These are phyloP conservation scores for Scheffersomyces parashehatae DNA, from an alignment of 1,139 yeast genomes.

Conservation along the genomic window DNA sequence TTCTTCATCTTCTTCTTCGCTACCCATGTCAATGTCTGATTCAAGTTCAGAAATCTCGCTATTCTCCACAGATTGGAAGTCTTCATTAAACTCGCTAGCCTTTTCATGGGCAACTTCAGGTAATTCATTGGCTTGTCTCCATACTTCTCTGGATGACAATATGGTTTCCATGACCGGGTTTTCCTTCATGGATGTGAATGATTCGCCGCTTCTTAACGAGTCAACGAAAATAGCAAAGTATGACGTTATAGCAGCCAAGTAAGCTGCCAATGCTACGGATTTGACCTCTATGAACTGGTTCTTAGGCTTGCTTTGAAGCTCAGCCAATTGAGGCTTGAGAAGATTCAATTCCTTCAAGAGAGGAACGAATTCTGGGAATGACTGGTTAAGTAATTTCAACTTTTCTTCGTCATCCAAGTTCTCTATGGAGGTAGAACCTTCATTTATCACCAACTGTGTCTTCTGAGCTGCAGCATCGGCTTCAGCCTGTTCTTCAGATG, in stretches of 20 bases:
- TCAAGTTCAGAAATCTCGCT: constrained; percentile 23
- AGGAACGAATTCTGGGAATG: constrained; percentile 85
- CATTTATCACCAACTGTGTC: constrained; percentile 24
- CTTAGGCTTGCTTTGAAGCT: constrained; percentile 24
- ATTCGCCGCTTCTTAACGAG: constrained; percentile 53
- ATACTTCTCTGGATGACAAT: constrained; percentile 77
- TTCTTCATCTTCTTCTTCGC: constrained; percentile 15
- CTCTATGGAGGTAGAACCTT: constrained; percentile 24
- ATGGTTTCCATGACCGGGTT: constrained; percentile 88
- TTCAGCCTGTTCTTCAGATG: constrained; percentile 34
- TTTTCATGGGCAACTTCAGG: constrained; percentile 22
- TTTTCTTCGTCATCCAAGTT: constrained; percentile 45
- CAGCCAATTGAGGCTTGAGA: constrained; percentile 44
- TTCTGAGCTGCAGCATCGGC: constrained; percentile 15
- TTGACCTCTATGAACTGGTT: constrained; percentile 50
- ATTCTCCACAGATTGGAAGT: constrained; percentile 31
- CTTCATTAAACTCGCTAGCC: constrained; percentile 17
- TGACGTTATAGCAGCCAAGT: constrained; percentile 70
- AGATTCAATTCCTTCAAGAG: constrained; percentile 62
- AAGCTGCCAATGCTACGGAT: constrained; percentile 69
- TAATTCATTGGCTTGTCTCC: constrained; percentile 74
- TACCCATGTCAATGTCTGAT: constrained; percentile 11
- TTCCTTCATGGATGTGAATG: constrained; percentile 69
- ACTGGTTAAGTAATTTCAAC: constrained; percentile 49
- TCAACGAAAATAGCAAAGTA: constrained; percentile 74